Percentiles rank a stretch among this genome's conserved stretches.
Conservation (phyloP, 2,329 filamentous ascomycete genomes). For the Trichophyton schoenleinii region DNA sequence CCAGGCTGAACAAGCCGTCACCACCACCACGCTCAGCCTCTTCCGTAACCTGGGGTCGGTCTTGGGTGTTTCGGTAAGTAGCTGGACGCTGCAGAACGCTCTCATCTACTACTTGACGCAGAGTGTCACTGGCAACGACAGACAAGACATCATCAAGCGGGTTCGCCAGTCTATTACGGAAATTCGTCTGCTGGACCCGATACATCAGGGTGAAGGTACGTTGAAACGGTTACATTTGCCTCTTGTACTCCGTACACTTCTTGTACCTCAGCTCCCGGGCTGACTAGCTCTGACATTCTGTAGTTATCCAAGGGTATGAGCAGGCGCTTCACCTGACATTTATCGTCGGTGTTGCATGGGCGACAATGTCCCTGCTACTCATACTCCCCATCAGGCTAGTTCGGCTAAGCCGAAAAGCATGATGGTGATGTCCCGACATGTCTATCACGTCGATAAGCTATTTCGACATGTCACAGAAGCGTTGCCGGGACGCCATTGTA, state of each 20-base stretch:
- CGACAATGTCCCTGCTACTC: constrained; percentile 23
- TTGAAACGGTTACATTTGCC: neutral
- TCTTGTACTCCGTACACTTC: neutral
- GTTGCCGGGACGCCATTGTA: neutral
- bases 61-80: constrained; percentile 59
- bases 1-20: constrained; percentile 53
- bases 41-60: constrained; percentile 62
- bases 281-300: constrained; percentile 10
- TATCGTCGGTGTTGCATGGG: constrained; percentile 27
- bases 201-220: constrained; percentile 38
- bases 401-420: constrained; percentile 5
- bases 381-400: constrained; percentile 24
- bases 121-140: constrained; percentile 48
- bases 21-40: constrained; percentile 56
- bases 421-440: neutral
- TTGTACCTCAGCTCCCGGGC: neutral
- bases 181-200: constrained; percentile 34
- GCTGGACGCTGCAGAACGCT: constrained; percentile 60
- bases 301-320: constrained; percentile 29
- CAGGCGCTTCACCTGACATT: constrained; percentile 27
- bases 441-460: neutral
- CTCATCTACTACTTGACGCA: constrained; percentile 47
- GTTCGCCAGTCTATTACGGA: constrained; percentile 41
- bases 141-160: constrained; percentile 39
- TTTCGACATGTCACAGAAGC: neutral